Evolutionary conservation across 176 grass and related monocot genomes (phyloP), one percentile per base, ranked within the genome.

Genomic region (Coix lacrymajobi): DNA sequence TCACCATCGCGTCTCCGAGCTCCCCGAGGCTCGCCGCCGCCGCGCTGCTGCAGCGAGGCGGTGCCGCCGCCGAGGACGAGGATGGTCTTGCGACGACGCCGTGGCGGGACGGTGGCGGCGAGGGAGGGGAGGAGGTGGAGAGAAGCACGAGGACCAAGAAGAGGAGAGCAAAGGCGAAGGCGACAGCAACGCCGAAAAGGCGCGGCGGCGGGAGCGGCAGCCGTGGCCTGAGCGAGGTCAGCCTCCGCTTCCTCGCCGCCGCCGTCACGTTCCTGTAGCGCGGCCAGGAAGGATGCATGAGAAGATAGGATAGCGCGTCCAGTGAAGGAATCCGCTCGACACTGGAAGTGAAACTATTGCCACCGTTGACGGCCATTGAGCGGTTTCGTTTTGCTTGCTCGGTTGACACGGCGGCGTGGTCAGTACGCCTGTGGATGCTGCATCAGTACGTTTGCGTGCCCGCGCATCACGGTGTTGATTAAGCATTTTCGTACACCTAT

Each of bases 1-100:
- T 80, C 78, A 92, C 4, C 93, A 96, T 93, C 89, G 85, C 79
- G 32, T 99, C 89, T n/a, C 93, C 91, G 64, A 96, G 78, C 85
- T 88, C 89, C 4, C 87, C 87, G 0, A 95, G 63, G 58, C 67
- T 44, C 28, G 44, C 69, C 24, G 44, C 69, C 24, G 25, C 67
- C 19, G 49, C 49, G 51, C 20, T 54, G n/a, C 38, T 25, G 67
- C 56, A 56, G 1, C 11, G 24, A 5, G 38, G 34, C 4, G 8
- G 14, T 11, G n/a, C 12, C 25, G 11, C n/a, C 12, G 54, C 3
- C 28, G 1, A 41, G 10, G 78, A n/a, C 62, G 43, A 9, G 43
- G 63, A 43, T n/a, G 77, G 17, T 57, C 26, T 34, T 0, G 11
- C 24, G 30, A 13, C 0, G 66, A 44, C 64, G 46, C 0, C 12